Percentiles rank a stretch among this genome's conserved stretches.
These are phyloP conservation scores for Arthrobotrys megalospora DNA, from an alignment of 2,329 filamentous ascomycete species.

Conservation along the genomic window DNA sequence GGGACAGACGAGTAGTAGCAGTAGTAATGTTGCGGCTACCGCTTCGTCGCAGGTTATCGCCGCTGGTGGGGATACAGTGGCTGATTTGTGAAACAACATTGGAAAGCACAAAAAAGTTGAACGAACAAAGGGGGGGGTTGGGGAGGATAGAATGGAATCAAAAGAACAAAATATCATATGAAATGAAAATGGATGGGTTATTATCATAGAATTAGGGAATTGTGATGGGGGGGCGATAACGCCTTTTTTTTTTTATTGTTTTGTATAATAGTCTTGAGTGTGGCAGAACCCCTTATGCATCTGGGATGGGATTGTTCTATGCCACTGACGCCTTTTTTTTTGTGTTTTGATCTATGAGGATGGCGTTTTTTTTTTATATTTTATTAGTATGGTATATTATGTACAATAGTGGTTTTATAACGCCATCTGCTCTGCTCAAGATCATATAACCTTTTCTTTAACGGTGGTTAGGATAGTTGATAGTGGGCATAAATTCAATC, in stretches of 20 bases:
- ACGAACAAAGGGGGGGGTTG: neutral
- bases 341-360: conserved; percentile 42
- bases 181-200: conserved; percentile 16
- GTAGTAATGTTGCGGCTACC: conserved; percentile 35
- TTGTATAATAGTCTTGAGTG: conserved; percentile 54
- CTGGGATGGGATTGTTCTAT: conserved; percentile 37
- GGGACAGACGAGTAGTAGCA: conserved; percentile 65
- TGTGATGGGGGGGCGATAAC: conserved; percentile 22
- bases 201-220: conserved; percentile 17
- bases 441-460: neutral
- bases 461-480: neutral
- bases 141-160: conserved; percentile 30
- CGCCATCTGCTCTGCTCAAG: conserved; percentile 31
- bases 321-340: conserved; percentile 20
- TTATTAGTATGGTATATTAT: conserved; percentile 32
- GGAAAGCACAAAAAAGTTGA: neutral
- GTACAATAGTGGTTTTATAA: conserved; percentile 53
- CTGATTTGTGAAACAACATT: conserved; percentile 28
- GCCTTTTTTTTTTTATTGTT: conserved; percentile 7
- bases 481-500: too few relatives aligned
- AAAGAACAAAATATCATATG: conserved; percentile 9
- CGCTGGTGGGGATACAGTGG: conserved; percentile 37
- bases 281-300: conserved; percentile 50
- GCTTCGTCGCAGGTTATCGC: conserved; percentile 44
- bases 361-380: conserved; percentile 49